Evolutionary conservation across 495 filamentous ascomycete species (phyloP), one percentile per base, ranked within the genome.

Genomic region (Penicillium chermesinum): DNA sequence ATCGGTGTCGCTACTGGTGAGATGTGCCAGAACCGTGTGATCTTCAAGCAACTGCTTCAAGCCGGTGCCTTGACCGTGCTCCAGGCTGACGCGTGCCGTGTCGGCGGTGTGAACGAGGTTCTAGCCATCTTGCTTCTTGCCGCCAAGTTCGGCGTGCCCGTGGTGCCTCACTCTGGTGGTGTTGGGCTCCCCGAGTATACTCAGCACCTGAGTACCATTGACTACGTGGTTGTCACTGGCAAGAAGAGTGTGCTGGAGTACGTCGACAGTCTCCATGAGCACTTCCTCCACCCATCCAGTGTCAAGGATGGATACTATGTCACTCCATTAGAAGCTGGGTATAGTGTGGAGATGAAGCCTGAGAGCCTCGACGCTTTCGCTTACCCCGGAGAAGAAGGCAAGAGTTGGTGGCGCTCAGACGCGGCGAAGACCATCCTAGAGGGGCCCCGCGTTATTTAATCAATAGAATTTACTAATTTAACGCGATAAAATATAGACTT

Each of bases 121-220:
- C 73, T 96, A 12, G 88, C 90, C 7, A 90, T 96, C n/a, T 61
- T 96, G 33, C 74, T 95, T 1, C 84, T 96, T 72, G 91, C 91
- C 13, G 85, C 84, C 62, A 96, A 96, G 74, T 79, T 83, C 57
- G 75, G 75, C 9, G 77, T 95, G 13, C 90, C 89, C 2, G 84
- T 95, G 49, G 89, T 96, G 15, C 90, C 90, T 2, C 90, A 96
- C 65, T 85, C 79, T 2, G 91, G 91, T 7, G 91, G 91, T 52
- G 90, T 96, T 3, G 90, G 90, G 5, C 70, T 96, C 47, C 90
- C 91, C 6, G 91, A 96, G 66, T 95, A 95, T 68, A 95, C 91
- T 0, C 89, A 95, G 72, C 91, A 96, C 60, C 65, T 96, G 43
- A 88, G 84, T 68, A 95, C 89, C 1, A 93, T 96, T 55, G 91